phyloP scores from a whole-genome alignment of 306 rosid genomes.

The Corylus avellana region DNA sequence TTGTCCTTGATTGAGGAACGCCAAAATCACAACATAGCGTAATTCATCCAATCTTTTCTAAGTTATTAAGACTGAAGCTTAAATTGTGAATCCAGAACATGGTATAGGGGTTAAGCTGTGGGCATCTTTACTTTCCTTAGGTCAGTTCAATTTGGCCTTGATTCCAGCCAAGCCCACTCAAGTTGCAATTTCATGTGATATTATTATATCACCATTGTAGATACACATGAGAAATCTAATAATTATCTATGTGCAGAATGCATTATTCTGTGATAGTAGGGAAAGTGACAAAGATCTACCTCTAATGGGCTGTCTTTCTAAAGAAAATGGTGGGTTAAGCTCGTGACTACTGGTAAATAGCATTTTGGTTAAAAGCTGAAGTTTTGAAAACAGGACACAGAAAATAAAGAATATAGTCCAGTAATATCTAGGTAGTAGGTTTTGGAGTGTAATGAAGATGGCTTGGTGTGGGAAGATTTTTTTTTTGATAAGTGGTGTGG shows the following conservation, averaged over 20 bases:
- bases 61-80: not conserved
- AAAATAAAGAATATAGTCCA: not conserved
- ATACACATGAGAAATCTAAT: slow-evolving; percentile 3
- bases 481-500: no score
- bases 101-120: not conserved
- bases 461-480: not conserved
- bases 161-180: not conserved
- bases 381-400: not conserved
- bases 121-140: not conserved
- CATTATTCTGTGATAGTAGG: not conserved
- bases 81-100: not conserved
- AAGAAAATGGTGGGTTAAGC: not conserved
- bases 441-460: not conserved
- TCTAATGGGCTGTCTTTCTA: not conserved
- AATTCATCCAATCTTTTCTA: not conserved
- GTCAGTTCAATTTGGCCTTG: not conserved
- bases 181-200: slow-evolving; percentile 6
- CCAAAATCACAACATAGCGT: not conserved
- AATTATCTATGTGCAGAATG: not conserved
- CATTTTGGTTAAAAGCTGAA: not conserved
- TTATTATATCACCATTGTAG: not conserved
- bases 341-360: not conserved
- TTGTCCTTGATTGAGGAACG: not conserved
- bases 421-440: not conserved
- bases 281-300: not conserved